These are phyloP conservation scores for Penicillium sp. DNA, from an alignment of 2,329 filamentous ascomycete genomes.

Conservation along the genomic window DNA sequence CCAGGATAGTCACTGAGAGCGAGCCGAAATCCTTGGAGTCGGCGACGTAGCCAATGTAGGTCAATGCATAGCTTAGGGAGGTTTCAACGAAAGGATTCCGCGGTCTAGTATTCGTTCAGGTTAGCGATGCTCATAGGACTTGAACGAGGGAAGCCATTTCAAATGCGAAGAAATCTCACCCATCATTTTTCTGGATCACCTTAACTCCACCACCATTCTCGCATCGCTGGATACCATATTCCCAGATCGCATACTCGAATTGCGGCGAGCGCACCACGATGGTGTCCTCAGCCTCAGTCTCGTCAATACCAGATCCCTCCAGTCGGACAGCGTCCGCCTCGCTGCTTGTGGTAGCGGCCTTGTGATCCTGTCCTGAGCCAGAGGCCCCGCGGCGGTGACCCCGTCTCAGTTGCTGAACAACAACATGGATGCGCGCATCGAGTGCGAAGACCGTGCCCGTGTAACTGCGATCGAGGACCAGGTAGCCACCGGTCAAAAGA, in stretches of 20 bases:
- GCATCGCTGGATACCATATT: slow-evolving; percentile 73
- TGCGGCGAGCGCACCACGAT: slow-evolving; percentile 90
- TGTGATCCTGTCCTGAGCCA: slow-evolving; percentile 15
- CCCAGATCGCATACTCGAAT: slow-evolving; percentile 83
- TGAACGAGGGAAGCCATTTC: not conserved
- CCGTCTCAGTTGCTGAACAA: slow-evolving; percentile 55
- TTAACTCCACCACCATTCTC: slow-evolving; percentile 74
- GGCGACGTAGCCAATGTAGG: slow-evolving; percentile 63
- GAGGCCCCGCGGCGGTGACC: slow-evolving; percentile 22
- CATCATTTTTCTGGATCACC: slow-evolving; percentile 63
- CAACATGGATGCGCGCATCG: slow-evolving; percentile 62
- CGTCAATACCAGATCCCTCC: slow-evolving; percentile 30
- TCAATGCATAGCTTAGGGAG: slow-evolving; percentile 81
- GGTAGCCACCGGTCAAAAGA: slow-evolving; percentile 88
- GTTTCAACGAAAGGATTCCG: slow-evolving; percentile 90
- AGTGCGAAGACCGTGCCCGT: slow-evolving; percentile 70
- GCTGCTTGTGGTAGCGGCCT: not conserved
- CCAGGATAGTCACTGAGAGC: slow-evolving; percentile 78
- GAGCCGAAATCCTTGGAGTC: slow-evolving; percentile 61
- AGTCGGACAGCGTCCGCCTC: slow-evolving; percentile 8
- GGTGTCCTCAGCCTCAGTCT: slow-evolving; percentile 63
- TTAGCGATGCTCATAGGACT: not conserved
- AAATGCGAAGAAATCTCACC: slow-evolving; percentile 26
- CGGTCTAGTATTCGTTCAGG: slow-evolving; percentile 42
- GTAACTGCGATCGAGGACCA: slow-evolving; percentile 85